These are phyloP conservation scores for Adansonia madagascariensis DNA, from an alignment of 441 rosid genomes.

Conservation along the genomic window DNA sequence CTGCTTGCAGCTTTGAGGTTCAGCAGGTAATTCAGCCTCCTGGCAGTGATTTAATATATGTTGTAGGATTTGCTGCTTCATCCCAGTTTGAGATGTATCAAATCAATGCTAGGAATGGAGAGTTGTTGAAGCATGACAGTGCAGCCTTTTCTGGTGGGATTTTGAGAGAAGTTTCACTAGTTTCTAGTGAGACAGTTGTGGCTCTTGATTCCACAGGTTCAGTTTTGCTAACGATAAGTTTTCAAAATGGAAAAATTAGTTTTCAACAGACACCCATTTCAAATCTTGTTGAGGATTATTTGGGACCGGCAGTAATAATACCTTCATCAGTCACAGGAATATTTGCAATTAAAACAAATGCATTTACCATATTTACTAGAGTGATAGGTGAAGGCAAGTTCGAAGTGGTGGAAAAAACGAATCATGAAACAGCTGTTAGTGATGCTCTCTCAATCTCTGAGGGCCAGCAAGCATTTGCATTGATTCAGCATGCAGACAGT, in stretches of 20 bases:
- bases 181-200: conserved; percentile 70
- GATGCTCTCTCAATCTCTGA: conserved; percentile 74
- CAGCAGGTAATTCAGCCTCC: conserved; percentile 68
- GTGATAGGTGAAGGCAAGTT: conserved; percentile 61
- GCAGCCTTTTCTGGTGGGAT: conserved; percentile 69
- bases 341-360: conserved; percentile 58
- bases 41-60: conserved; percentile 56
- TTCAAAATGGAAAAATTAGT: conserved; percentile 60
- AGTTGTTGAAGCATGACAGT: conserved; percentile 65
- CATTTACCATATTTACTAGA: conserved; percentile 50
- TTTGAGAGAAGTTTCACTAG: conserved; percentile 60
- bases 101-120: conserved; percentile 75
- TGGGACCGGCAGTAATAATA: conserved; percentile 56
- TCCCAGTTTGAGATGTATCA: conserved; percentile 68
- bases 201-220: conserved; percentile 72
- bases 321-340: conserved; percentile 61
- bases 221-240: conserved; percentile 57
- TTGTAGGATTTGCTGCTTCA: conserved; percentile 71
- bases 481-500: conserved; percentile 62
- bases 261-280: conserved; percentile 60
- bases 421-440: conserved; percentile 68
- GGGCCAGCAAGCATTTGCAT: conserved; percentile 72
- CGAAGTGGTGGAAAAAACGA: conserved; percentile 69
- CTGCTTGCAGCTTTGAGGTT: conserved; percentile 69
- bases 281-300: conserved; percentile 55